Percentiles rank a stretch among this genome's conserved stretches.
These are phyloP conservation scores for Anthracocystis setariae DNA, from an alignment of 1,284 basidiomycete genomes.

Conservation along the genomic window DNA sequence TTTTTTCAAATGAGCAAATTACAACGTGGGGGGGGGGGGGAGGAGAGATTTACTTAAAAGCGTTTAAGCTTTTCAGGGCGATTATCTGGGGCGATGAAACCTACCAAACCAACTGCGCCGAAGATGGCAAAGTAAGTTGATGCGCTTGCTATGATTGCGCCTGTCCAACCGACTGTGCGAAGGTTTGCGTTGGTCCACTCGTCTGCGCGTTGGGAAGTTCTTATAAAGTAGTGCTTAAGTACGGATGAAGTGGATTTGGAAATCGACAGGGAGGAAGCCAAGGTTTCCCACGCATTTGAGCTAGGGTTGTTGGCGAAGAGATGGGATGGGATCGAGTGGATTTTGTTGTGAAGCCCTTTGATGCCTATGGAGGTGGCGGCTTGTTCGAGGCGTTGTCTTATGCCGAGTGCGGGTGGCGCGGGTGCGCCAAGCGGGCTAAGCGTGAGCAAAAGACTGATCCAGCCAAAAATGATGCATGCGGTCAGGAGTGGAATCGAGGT, in stretches of 20 bases:
- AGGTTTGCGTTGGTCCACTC: slow-evolving; percentile 27
- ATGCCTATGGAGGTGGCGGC: slow-evolving; percentile 18
- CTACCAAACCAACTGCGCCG: slow-evolving; percentile 33
- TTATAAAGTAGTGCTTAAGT: slow-evolving; percentile 9
- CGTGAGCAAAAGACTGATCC: slow-evolving; percentile 25
- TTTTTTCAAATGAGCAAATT: too few species aligned
- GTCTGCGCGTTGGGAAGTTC: slow-evolving; percentile 13
- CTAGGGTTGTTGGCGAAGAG: background rate
- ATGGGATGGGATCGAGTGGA: slow-evolving; percentile 6
- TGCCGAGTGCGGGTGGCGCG: slow-evolving; percentile 12
- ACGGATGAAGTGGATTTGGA: background rate
- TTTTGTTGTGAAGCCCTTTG: background rate
- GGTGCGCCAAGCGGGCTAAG: slow-evolving; percentile 45
- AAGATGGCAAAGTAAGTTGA: slow-evolving; percentile 38
- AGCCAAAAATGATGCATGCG: slow-evolving; percentile 39
- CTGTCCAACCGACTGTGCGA: slow-evolving; percentile 40
- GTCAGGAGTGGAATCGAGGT: slow-evolving; percentile 40
- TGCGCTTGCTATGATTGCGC: slow-evolving; percentile 16
- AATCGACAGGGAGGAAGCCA: slow-evolving; percentile 1
- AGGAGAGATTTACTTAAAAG: slow-evolving; percentile 9
- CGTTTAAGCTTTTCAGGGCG: slow-evolving; percentile 14
- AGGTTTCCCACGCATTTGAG: slow-evolving; percentile 6
- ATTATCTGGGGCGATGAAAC: slow-evolving; percentile 30
- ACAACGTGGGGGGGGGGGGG: too few species aligned
- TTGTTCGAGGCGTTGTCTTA: slow-evolving; percentile 14